phyloP scores from a whole-genome alignment of 768 basidiomycete species.

The Macrolepiota dolichaula region DNA sequence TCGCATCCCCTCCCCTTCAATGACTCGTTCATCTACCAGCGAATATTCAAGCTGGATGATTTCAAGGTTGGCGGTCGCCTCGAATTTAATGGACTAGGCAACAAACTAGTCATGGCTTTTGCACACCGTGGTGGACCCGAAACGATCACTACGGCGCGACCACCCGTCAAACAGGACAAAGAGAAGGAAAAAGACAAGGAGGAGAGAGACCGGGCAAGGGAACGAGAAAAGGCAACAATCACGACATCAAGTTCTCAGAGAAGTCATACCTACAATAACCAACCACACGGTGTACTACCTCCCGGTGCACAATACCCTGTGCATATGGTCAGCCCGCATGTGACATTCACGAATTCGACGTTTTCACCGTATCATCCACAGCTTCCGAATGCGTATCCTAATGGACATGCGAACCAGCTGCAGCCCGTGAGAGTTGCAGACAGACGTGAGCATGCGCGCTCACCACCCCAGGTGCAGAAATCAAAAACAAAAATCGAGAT shows the following conservation, averaged over 20 bases:
- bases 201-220: neutral
- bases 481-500: constrained; percentile 4
- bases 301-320: constrained; percentile 6
- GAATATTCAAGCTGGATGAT: constrained; percentile 61
- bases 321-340: neutral
- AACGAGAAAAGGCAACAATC: neutral
- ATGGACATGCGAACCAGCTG: neutral
- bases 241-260: neutral
- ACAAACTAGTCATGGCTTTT: constrained; percentile 50
- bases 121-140: constrained; percentile 31
- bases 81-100: constrained; percentile 48
- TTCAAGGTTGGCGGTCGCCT: constrained; percentile 60
- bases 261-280: neutral
- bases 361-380: neutral
- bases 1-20: constrained; percentile 34
- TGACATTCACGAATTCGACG: neutral
- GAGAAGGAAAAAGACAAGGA: constrained; percentile 3
- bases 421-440: neutral
- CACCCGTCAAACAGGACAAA: constrained; percentile 12
- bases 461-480: neutral
- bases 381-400: neutral
- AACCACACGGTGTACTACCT: neutral
- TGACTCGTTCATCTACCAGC: constrained; percentile 58
- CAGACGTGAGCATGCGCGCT: neutral
- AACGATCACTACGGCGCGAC: constrained; percentile 27